Base-by-base conservation (phyloP, 441 rosid genomes). In the Adansonia madagascariensis region DNA sequence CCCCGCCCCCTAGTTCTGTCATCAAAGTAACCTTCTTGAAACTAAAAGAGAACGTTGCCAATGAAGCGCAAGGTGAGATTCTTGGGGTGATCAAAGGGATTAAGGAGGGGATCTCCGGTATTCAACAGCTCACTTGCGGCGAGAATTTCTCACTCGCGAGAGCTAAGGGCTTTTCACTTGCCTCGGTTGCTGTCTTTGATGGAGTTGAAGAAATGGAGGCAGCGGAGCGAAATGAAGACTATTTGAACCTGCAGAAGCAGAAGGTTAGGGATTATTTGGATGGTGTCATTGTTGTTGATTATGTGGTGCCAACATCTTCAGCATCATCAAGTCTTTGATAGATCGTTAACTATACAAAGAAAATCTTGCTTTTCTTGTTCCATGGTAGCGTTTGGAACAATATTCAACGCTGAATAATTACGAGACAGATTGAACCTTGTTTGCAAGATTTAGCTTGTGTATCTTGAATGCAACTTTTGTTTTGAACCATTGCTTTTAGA, bases 141-240 rank as follows among this genome's bases (percentile, higher is more conserved):
- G 94, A 91, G 79, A 94, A 92, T 79, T 91, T 94, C 78, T 94
- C 95, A n/a, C 93, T 88, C 0, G 92, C 85, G 7, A 86, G 97
- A 81, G 97, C 98, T 1, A 92, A 91, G 55, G 98, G 97, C 1
- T 92, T 88, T 55, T 86, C 93, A 3, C 83, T 94, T 70, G 98
- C 91, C 3, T 94, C 98, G 17, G 82, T 94, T 59, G 90, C 92
- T 12, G 88, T 86, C 60, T 94, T 90, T 53, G 76, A 73, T 18
- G 88, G 90, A 63, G 49, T 82, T 44, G 67, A 78, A 1, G 94
- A 89, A 78, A 59, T 94, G 90, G 92, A 91, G 46, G 82, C 82
- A 3, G 85, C 76, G 8, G 91, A 83, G 77, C 64, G 87, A 3
- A 85, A 90, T 3, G 89, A 77, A 80, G 86, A 81, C 78, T 56